Conservation (phyloP, 2,329 filamentous ascomycete genomes). For the Trichoderma koningiopsis region DNA sequence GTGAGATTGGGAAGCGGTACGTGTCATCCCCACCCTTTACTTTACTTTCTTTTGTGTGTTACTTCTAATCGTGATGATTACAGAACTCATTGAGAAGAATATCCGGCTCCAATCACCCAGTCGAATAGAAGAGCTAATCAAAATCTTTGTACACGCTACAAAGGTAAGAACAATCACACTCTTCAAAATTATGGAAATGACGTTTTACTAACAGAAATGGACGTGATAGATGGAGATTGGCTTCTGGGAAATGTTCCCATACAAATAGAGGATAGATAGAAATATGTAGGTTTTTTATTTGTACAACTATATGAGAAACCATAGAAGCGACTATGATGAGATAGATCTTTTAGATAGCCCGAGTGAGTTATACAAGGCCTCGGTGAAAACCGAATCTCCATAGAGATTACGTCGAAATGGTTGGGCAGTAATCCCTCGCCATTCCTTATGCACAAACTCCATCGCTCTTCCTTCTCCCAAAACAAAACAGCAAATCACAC, state of each 20-base stretch:
- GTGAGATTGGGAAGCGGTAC: slow-evolving; percentile 70
- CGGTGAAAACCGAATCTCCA: neutral
- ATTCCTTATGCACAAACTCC: neutral
- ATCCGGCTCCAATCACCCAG: slow-evolving; percentile 71
- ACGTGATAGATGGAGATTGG: slow-evolving; percentile 53
- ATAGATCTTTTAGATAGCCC: neutral
- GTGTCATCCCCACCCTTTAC: slow-evolving; percentile 31
- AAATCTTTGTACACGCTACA: slow-evolving; percentile 85
- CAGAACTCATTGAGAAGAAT: slow-evolving; percentile 75
- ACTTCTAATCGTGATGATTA: neutral
- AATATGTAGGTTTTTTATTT: neutral
- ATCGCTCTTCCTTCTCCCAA: neutral
- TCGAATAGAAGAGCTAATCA: slow-evolving; percentile 78
- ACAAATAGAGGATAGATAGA: slow-evolving; percentile 29
- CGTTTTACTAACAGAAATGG: slow-evolving; percentile 1
- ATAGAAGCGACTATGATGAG: neutral
- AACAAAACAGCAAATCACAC: neutral
- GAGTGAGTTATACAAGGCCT: neutral
- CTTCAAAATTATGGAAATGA: neutral
- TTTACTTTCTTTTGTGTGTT: neutral
- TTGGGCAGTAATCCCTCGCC: neutral
- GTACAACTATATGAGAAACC: neutral
- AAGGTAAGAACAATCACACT: slow-evolving; percentile 55
- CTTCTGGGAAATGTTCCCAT: slow-evolving; percentile 58
- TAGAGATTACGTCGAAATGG: neutral